A percentile compares a stretch with the other conserved stretches of the same genome.
Conservation (phyloP, 257 asterid species). For the Salvia hispanica region DNA sequence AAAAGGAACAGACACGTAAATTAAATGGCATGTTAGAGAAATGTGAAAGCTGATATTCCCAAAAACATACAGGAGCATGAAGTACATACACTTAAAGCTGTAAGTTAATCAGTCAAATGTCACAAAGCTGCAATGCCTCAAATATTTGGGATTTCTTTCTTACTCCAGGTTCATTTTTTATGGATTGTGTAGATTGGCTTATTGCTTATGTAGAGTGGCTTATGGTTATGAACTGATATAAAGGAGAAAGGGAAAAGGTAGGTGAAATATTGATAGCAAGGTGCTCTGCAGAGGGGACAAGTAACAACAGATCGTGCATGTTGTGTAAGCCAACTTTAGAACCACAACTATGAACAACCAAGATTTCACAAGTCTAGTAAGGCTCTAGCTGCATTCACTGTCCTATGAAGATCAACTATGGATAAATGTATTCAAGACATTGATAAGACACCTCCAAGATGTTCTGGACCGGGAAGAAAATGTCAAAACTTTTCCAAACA, state of each 20-base stretch:
- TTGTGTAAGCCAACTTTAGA: constrained; percentile 11
- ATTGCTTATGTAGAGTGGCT: constrained; percentile 4
- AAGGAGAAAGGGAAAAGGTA: not conserved
- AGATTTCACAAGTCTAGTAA: constrained; percentile 10
- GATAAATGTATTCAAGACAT: constrained; percentile 15
- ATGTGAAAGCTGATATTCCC: constrained; percentile 5
- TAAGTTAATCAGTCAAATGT: constrained; percentile 10
- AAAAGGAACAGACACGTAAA: not conserved
- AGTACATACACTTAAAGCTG: not conserved
- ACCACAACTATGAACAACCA: not conserved
- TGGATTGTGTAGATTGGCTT: constrained; percentile 7
- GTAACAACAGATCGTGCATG: constrained; percentile 1
- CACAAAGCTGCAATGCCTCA: constrained; percentile 22
- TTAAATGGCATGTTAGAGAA: constrained; percentile 12
- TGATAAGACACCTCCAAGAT: not conserved
- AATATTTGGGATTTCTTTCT: constrained; percentile 13
- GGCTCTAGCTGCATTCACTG: constrained; percentile 19
- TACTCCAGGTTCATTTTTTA: constrained; percentile 20
- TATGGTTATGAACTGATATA: not conserved
- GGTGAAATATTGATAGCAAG: not conserved
- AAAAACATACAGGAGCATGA: constrained; percentile 8
- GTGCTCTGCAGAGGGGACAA: constrained; percentile 6
- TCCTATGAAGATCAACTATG: constrained; percentile 12
- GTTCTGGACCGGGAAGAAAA: constrained; percentile 17
- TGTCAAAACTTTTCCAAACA: constrained; percentile 15